phyloP scores from a whole-genome alignment of 1,139 yeast species.

The Candida glucosophila region DNA sequence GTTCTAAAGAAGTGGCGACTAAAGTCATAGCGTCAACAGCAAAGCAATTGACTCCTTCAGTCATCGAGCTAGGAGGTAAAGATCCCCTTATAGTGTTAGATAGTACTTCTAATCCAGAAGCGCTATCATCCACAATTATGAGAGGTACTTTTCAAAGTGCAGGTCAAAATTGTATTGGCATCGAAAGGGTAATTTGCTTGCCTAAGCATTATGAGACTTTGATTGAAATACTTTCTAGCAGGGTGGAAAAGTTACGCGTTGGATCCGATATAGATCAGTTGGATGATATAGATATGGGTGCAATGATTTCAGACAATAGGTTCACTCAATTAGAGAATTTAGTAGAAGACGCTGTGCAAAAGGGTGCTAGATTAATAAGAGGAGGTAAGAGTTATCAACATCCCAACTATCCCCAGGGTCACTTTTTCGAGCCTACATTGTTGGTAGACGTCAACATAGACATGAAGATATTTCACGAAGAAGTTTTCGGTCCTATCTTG shows the following conservation, averaged over 20 bases:
- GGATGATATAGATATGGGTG: conserved; percentile 92
- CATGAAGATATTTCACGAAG: conserved; percentile 79
- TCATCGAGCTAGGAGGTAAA: conserved; percentile 92
- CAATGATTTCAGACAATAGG: conserved; percentile 75
- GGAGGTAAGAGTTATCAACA: conserved; percentile 80
- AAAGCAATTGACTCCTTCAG: conserved; percentile 79
- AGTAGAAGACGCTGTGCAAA: conserved; percentile 61
- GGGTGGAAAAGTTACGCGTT: conserved; percentile 56
- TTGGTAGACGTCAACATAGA: conserved; percentile 69
- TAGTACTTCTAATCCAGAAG: conserved; percentile 46
- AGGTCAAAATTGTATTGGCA: conserved; percentile 96
- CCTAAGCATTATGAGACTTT: conserved; percentile 58
- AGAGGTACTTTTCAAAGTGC: conserved; percentile 95
- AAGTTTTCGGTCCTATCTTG: conserved; percentile 88
- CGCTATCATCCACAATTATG: conserved; percentile 73
- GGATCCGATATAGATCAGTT: conserved; percentile 91
- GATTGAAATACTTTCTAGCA: conserved; percentile 43
- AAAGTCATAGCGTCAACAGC: conserved; percentile 79
- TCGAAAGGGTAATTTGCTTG: conserved; percentile 81
- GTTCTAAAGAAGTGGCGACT: conserved; percentile 91
- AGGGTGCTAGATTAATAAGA: conserved; percentile 70
- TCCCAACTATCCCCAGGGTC: conserved; percentile 93
- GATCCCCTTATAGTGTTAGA: conserved; percentile 85
- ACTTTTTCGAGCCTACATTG: conserved; percentile 83
- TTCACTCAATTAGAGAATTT: conserved; percentile 58